Conservation (phyloP, 2,329 filamentous ascomycete species). For the Ceratocystis alfenasii region DNA sequence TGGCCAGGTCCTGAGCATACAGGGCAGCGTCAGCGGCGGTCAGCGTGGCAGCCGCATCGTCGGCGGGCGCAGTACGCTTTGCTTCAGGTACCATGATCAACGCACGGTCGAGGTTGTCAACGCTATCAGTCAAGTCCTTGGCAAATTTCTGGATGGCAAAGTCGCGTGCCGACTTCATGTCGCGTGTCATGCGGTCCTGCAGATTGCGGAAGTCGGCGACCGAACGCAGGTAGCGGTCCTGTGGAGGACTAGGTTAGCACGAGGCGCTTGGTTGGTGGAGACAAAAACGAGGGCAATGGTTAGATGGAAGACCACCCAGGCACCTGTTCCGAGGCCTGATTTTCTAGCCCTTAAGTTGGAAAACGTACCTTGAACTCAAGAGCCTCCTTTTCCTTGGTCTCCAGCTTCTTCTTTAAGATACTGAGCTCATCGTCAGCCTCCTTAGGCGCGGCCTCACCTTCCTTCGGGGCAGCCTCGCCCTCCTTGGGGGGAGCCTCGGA, state of each 20-base stretch:
- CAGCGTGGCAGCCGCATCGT: constrained; percentile 31
- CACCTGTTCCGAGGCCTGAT: not conserved
- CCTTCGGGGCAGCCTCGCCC: constrained; percentile 26
- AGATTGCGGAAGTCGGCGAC: constrained; percentile 97
- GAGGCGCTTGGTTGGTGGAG: not conserved
- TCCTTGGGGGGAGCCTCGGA: constrained; percentile 23
- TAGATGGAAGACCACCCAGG: not conserved
- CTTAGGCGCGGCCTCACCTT: constrained; percentile 26
- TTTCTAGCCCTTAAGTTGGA: not conserved
- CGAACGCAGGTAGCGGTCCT: constrained; percentile 92
- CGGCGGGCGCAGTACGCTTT: constrained; percentile 33
- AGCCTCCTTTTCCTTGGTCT: constrained; percentile 41
- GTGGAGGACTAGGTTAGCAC: constrained; percentile 3
- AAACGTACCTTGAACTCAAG: constrained; percentile 70
- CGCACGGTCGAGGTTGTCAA: constrained; percentile 95
- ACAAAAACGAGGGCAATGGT: not conserved
- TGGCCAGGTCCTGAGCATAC: constrained; percentile 58
- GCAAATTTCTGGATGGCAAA: constrained; percentile 95
- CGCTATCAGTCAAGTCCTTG: constrained; percentile 83
- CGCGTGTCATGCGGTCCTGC: constrained; percentile 84
- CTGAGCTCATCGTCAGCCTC: constrained; percentile 31
- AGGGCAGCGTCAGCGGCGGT: constrained; percentile 28
- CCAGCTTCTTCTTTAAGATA: constrained; percentile 40
- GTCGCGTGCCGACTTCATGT: constrained; percentile 74
- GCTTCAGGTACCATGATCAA: constrained; percentile 65